Conservation (phyloP, 2,329 filamentous ascomycete genomes). For the Xylariaceae sp. region DNA sequence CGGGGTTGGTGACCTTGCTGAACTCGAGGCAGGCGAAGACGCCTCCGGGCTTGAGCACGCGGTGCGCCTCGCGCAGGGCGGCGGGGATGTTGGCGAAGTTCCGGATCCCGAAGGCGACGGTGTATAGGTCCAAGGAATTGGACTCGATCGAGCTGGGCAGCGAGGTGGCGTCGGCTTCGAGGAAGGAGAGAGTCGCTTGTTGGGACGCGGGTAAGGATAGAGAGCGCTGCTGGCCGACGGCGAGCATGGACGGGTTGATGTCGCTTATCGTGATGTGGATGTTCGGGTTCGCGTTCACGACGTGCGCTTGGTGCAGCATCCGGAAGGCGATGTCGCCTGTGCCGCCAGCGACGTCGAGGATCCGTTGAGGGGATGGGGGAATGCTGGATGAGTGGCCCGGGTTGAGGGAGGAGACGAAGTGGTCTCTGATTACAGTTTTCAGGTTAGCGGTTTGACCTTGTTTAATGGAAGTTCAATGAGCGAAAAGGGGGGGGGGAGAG, state of each 20-base stretch:
- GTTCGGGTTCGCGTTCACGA: slow-evolving; percentile 71
- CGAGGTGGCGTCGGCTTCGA: slow-evolving; percentile 85
- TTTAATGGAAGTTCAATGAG: slow-evolving; percentile 2
- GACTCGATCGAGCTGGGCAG: slow-evolving; percentile 55
- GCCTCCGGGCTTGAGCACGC: slow-evolving; percentile 88
- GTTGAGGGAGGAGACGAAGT: slow-evolving; percentile 88
- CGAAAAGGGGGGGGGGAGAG: slow-evolving; percentile 1
- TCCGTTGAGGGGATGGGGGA: slow-evolving; percentile 53
- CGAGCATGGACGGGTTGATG: slow-evolving; percentile 94
- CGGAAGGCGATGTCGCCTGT: slow-evolving; percentile 98
- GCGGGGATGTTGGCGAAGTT: slow-evolving; percentile 92
- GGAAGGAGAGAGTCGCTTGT: slow-evolving; percentile 60
- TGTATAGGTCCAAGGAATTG: slow-evolving; percentile 81
- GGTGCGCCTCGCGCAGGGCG: slow-evolving; percentile 75
- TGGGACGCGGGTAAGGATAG: slow-evolving; percentile 49
- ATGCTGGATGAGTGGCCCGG: slow-evolving; percentile 57
- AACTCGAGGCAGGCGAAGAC: slow-evolving; percentile 97
- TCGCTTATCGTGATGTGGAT: slow-evolving; percentile 88
- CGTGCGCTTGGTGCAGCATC: slow-evolving; percentile 81
- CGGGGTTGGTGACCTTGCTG: slow-evolving; percentile 61
- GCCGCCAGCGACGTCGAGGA: slow-evolving; percentile 94
- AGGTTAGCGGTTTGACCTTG: not conserved
- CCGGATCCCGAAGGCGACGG: slow-evolving; percentile 92
- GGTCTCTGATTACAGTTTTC: slow-evolving; percentile 49
- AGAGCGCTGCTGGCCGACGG: slow-evolving; percentile 77